A percentile compares a stretch with the other conserved stretches of the same genome.
These are phyloP conservation scores for Suillus fuscotomentosus DNA, from an alignment of 768 basidiomycete genomes.

Conservation along the genomic window DNA sequence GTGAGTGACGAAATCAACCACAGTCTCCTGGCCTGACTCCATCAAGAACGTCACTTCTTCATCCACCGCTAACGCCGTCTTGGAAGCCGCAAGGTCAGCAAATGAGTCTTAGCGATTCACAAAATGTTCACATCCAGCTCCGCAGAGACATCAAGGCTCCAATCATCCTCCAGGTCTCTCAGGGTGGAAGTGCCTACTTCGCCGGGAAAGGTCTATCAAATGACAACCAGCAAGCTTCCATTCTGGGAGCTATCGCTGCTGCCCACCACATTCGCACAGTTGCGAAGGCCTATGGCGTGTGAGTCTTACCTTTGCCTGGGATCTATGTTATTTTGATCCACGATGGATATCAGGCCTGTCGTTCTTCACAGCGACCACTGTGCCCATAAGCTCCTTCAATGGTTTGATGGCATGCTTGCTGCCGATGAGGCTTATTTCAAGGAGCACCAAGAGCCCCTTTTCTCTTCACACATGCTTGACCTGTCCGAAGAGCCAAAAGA, in stretches of 20 bases:
- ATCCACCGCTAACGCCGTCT: slow-evolving; percentile 88
- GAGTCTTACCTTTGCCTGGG: slow-evolving; percentile 32
- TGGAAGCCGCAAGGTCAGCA: slow-evolving; percentile 90
- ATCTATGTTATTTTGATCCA: slow-evolving; percentile 5
- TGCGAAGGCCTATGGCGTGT: slow-evolving; percentile 92
- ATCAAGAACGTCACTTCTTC: slow-evolving; percentile 93
- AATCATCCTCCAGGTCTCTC: slow-evolving; percentile 96
- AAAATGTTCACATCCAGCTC: slow-evolving; percentile 2
- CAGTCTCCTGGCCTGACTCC: background rate
- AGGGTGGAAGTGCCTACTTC: slow-evolving; percentile 95
- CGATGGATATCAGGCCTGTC: slow-evolving; percentile 65
- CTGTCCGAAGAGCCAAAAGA: slow-evolving; percentile 91
- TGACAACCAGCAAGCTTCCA: slow-evolving; percentile 93
- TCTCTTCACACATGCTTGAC: slow-evolving; percentile 99
- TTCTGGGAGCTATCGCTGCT: slow-evolving; percentile 88
- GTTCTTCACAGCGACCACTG: slow-evolving; percentile 99
- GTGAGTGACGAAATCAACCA: slow-evolving; percentile 44
- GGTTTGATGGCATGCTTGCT: slow-evolving; percentile 99
- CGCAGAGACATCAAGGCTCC: slow-evolving; percentile 91
- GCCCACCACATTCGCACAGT: slow-evolving; percentile 90
- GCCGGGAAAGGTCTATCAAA: slow-evolving; percentile 96
- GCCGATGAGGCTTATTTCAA: slow-evolving; percentile 95
- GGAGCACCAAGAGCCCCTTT: slow-evolving; percentile 81
- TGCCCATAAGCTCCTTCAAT: slow-evolving; percentile 94
- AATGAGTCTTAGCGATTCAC: slow-evolving; percentile 5